Evolutionary conservation across 352 stramenopile species (phyloP).

Genomic region (Phytophthora palmivora): DNA sequence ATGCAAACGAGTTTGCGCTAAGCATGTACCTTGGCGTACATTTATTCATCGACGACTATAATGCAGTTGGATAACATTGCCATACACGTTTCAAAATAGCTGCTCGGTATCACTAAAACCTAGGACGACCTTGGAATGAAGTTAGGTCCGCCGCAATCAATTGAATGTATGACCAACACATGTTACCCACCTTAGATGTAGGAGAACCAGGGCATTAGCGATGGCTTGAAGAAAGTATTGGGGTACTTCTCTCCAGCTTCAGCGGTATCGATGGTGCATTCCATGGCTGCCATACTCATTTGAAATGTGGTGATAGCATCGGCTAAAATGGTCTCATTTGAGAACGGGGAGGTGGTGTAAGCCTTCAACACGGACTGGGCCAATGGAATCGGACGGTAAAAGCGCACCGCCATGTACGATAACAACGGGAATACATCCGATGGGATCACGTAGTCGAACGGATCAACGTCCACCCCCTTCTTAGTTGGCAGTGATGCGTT

Average conservation of each 20-base stretch:
- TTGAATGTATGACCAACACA: no score
- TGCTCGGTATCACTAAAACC: no score
- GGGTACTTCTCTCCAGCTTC: constrained; percentile 91
- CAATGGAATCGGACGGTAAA: constrained; percentile 28
- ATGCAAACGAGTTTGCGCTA: no score
- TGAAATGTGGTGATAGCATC: constrained; percentile 34
- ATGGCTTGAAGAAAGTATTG: constrained; percentile 40
- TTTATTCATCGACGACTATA: no score
- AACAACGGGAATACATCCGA: constrained; percentile 31
- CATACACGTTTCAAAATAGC: no score
- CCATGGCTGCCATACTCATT: constrained; percentile 23
- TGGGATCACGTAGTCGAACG: constrained; percentile 55
- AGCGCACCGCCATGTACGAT: constrained; percentile 30
- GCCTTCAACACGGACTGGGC: constrained; percentile 26
- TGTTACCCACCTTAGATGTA: constrained; percentile 29
- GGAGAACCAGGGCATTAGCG: constrained; percentile 36
- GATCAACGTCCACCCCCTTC: constrained; percentile 32
- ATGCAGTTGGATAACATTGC: no score
- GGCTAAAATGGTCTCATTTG: constrained; percentile 18
- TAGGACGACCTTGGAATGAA: no score
- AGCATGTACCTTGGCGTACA: no score
- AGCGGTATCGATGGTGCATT: constrained; percentile 51
- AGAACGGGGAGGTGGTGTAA: constrained; percentile 32
- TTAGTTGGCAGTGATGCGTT: constrained; percentile 32
- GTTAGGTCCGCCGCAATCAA: no score